Base-by-base conservation (phyloP, 176 grass and related monocot species). In the Musa schizocarpa region DNA sequence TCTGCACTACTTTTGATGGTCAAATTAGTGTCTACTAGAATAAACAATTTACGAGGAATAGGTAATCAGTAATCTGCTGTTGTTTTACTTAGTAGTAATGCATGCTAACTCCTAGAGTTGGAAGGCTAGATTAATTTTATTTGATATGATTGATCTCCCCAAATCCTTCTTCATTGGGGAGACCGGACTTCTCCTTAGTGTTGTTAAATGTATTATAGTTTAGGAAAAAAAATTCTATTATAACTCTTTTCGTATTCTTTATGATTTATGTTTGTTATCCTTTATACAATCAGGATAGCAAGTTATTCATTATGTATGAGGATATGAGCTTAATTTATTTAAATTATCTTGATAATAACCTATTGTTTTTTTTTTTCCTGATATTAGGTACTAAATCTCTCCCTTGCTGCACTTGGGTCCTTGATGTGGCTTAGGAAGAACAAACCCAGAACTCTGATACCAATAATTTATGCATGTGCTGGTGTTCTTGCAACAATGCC, bases 381-480 rank as follows among this genome's bases (percentile, higher is more conserved):
- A 65, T 86, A 56, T 84, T 72, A 99, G 96, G 96, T 95, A 48
- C 89, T 99, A 82, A 99, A 86, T 53, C 83, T 99, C n/a, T 95
- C 96, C 13, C 85, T 99, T 27, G 91, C 91, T 79, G 91, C 91
- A 61, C 61, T 95, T 49, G 91, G 91, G 78, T 99, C 96, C 14
- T 86, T 99, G 86, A 95, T 99, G 91, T 99, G 96, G 91, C 83
- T 99, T 16, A 99, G 96, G 86, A 99, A 95, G 84, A 99, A 95
- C 82, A 99, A 99, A 49, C 96, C 96, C 65, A 95, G 64, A 57
- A 89, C 91, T 51, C 81, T 95, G 81, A 53, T 99, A 80, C 96
- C 96, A 74, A 89, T 95, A 56, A 95, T 99, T 77, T 99, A 99
- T 89, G 86, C 81, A 19, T 99, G 96, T 79, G 96, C 88, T 75